Conservation (phyloP, 306 rosid genomes). For the Cicer judaicum region DNA sequence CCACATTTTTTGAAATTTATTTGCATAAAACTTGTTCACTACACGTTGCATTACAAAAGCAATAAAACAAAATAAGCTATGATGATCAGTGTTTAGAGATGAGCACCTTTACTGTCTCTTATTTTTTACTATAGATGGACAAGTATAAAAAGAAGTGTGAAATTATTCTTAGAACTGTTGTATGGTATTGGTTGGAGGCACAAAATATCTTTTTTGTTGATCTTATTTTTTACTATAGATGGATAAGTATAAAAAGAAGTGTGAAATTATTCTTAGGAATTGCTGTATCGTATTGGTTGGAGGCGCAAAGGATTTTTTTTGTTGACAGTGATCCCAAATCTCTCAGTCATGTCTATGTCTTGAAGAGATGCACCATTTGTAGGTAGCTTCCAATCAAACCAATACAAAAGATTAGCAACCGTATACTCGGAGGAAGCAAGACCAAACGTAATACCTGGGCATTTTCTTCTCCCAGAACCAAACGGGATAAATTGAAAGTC, state of each 20-base stretch:
- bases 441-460: slow-evolving; percentile 41
- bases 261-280: not conserved
- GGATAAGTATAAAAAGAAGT: not conserved
- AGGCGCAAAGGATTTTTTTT: slow-evolving; percentile 50
- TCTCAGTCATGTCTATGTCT: slow-evolving; percentile 53
- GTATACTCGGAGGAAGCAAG: slow-evolving; percentile 25
- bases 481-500: slow-evolving; percentile 38
- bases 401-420: slow-evolving; percentile 47
- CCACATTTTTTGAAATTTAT: not conserved
- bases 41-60: not conserved
- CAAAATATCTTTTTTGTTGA: slow-evolving; percentile 49
- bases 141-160: not conserved
- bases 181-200: slow-evolving; percentile 24
- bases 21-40: slow-evolving; percentile 6
- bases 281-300: slow-evolving; percentile 11
- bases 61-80: not conserved
- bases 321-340: slow-evolving; percentile 36
- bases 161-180: not conserved
- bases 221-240: not conserved
- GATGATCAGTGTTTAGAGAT: not conserved
- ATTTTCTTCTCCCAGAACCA: slow-evolving; percentile 41
- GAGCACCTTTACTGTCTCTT: not conserved
- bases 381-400: slow-evolving; percentile 51
- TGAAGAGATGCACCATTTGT: not conserved
- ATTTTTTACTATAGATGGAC: not conserved